phyloP scores from a whole-genome alignment of 2,329 filamentous ascomycete species.

The Paecilomyces dactylethromorphus region DNA sequence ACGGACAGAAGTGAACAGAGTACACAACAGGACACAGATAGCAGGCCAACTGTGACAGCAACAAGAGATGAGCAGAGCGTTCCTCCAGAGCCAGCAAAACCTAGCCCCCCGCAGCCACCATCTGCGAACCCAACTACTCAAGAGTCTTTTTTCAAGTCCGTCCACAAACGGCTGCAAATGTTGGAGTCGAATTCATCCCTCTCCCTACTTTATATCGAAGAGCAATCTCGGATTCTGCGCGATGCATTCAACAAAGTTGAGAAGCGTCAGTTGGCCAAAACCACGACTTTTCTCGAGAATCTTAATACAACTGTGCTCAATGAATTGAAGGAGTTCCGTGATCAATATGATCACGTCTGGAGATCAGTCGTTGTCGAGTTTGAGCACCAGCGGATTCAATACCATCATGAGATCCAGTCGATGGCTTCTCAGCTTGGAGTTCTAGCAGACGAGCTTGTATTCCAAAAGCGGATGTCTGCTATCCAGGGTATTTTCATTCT shows the following conservation, averaged over 20 bases:
- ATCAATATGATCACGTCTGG: conserved; percentile 94
- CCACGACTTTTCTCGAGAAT: conserved; percentile 70
- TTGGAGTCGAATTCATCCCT: conserved; percentile 89
- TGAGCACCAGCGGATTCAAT: conserved; percentile 79
- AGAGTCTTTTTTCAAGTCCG: conserved; percentile 95
- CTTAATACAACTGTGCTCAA: conserved; percentile 82
- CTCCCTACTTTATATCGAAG: conserved; percentile 92
- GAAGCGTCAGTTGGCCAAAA: conserved; percentile 78
- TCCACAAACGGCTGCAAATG: conserved; percentile 85
- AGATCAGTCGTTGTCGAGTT: conserved; percentile 89
- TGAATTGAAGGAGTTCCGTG: conserved; percentile 70
- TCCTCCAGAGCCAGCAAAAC: conserved; percentile 22
- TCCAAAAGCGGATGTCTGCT: conserved; percentile 84
- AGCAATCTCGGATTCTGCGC: conserved; percentile 83
- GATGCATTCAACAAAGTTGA: conserved; percentile 83
- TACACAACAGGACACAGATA: conserved; percentile 15
- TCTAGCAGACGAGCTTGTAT: conserved; percentile 83
- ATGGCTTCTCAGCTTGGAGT: conserved; percentile 74
- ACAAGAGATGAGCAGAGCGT: conserved; percentile 26
- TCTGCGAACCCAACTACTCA: conserved; percentile 74
- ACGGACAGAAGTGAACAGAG: conserved; percentile 15
- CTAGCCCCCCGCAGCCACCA: conserved; percentile 42
- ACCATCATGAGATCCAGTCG: conserved; percentile 74
- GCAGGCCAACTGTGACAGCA: conserved; percentile 10
- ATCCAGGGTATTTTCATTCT: conserved; percentile 83